A percentile compares a stretch with the other conserved stretches of the same genome.
Evolutionary conservation across 345 rosid species (phyloP).

Genomic region (Arabis alpina): DNA sequence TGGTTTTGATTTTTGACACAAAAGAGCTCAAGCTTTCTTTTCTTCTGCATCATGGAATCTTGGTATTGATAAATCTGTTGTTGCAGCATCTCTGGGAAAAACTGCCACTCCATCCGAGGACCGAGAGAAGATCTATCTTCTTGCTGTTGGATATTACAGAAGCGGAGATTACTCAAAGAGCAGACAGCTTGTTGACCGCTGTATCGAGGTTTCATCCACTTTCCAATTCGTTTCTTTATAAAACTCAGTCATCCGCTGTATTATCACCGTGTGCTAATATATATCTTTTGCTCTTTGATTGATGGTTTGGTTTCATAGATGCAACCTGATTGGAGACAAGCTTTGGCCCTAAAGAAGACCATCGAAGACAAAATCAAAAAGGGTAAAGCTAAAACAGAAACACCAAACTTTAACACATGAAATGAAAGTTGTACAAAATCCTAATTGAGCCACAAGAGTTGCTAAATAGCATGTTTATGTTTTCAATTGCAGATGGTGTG

Average conservation of each 20-base stretch:
- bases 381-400: constrained; percentile 47
- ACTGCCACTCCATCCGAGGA: constrained; percentile 55
- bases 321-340: constrained; percentile 90
- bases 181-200: constrained; percentile 66
- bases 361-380: constrained; percentile 73
- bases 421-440: neutral
- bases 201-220: constrained; percentile 36
- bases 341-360: constrained; percentile 65
- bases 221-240: constrained; percentile 4
- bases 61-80: constrained; percentile 4
- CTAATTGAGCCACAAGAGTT: constrained; percentile 1
- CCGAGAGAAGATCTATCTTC: constrained; percentile 82
- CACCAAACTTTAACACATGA: neutral
- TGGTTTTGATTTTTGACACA: neutral
- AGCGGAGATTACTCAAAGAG: constrained; percentile 73
- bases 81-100: constrained; percentile 69
- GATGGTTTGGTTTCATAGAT: constrained; percentile 49
- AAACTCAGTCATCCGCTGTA: neutral
- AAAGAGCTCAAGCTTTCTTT: neutral
- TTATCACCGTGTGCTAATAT: neutral
- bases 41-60: constrained; percentile 1
- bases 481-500: constrained; percentile 70
- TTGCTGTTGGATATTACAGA: constrained; percentile 83
- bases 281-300: neutral
- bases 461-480: neutral